phyloP scores from a whole-genome alignment of 495 filamentous ascomycete genomes.

The Xylaria nigripes region DNA sequence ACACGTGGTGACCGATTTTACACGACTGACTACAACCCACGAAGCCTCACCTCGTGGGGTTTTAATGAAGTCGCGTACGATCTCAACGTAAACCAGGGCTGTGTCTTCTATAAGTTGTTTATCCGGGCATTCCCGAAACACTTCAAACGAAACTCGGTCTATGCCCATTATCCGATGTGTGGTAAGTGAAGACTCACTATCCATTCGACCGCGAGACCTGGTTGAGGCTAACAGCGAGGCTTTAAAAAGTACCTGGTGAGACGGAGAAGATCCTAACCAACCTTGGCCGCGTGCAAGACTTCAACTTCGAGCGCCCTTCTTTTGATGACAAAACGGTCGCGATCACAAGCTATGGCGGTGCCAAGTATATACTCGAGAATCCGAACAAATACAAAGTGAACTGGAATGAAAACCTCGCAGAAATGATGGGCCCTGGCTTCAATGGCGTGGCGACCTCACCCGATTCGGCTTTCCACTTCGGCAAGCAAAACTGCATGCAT shows the following conservation, averaged over 20 bases:
- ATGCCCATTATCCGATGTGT: constrained; percentile 77
- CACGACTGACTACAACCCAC: constrained; percentile 64
- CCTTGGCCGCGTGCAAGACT: constrained; percentile 62
- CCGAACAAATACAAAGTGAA: constrained; percentile 54
- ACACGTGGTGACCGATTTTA: constrained; percentile 85
- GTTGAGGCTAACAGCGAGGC: not conserved
- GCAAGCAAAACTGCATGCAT: constrained; percentile 45
- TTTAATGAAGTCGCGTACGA: constrained; percentile 61
- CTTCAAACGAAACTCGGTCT: constrained; percentile 72
- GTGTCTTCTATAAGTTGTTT: constrained; percentile 79
- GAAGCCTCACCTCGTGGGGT: constrained; percentile 77
- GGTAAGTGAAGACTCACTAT: constrained; percentile 9
- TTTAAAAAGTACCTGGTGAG: constrained; percentile 36
- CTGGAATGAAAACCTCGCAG: constrained; percentile 51
- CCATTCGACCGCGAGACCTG: not conserved
- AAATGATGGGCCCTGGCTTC: constrained; percentile 35
- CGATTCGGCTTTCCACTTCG: constrained; percentile 40
- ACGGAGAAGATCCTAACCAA: constrained; percentile 64
- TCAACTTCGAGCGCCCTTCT: constrained; percentile 58
- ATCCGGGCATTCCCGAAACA: constrained; percentile 70
- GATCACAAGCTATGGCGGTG: constrained; percentile 52
- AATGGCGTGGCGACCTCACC: constrained; percentile 32
- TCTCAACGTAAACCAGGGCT: constrained; percentile 67
- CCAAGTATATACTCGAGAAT: constrained; percentile 54
- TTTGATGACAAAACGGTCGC: constrained; percentile 44